Evolutionary conservation across 441 rosid genomes (phyloP).

Genomic region (Pelargonium cotyledonis): DNA sequence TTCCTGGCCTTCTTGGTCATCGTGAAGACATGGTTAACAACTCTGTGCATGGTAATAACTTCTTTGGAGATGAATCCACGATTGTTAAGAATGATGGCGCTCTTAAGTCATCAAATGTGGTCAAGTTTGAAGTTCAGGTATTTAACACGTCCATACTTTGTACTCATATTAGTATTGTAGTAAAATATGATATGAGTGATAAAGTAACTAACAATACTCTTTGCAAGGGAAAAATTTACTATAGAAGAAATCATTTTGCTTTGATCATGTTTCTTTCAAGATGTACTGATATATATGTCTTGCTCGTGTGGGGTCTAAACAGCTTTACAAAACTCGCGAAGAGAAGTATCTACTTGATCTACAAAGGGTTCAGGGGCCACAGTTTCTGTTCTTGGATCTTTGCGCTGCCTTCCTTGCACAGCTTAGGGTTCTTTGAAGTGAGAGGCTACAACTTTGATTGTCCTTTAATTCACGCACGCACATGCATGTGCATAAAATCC

Average conservation of each 20-base stretch:
- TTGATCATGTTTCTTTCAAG: too few species aligned
- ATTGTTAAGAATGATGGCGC: constrained; percentile 62
- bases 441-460: neutral
- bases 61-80: constrained; percentile 63
- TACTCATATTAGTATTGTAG: neutral
- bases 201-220: neutral
- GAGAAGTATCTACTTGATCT: constrained; percentile 91
- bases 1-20: constrained; percentile 50
- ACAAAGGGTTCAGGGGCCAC: constrained; percentile 94
- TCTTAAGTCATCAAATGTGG: constrained; percentile 44
- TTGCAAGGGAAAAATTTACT: neutral
- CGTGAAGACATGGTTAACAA: constrained; percentile 57
- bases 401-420: constrained; percentile 96
- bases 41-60: constrained; percentile 40
- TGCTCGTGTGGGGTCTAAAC: constrained; percentile 17
- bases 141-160: constrained; percentile 4
- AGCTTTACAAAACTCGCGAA: constrained; percentile 89
- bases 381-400: constrained; percentile 90
- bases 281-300: neutral
- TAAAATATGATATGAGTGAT: neutral
- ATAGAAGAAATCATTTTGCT: neutral
- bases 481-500: too few species aligned
- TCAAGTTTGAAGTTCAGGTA: constrained; percentile 98
- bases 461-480: too few species aligned
- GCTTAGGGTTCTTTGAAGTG: constrained; percentile 65